Conservation (phyloP, 2,329 filamentous ascomycete species). For the Sarocladiaceae sp. region DNA sequence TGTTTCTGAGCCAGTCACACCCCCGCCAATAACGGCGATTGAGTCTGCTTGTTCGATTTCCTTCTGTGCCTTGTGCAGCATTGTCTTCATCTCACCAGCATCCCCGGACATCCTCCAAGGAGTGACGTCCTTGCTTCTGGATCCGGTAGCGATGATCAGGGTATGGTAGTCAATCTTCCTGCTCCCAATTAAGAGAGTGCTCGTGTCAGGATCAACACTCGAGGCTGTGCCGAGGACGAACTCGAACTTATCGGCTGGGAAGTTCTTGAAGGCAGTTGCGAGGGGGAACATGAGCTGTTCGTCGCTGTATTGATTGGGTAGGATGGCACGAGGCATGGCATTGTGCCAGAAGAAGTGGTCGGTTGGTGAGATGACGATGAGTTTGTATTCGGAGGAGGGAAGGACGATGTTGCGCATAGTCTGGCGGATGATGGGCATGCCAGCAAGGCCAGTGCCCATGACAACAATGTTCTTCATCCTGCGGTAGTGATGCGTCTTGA, state of each 20-base stretch:
- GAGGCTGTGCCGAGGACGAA: constrained; percentile 44
- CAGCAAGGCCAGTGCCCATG: constrained; percentile 41
- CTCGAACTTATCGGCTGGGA: constrained; percentile 41
- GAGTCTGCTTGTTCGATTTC: constrained; percentile 36
- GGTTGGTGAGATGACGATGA: constrained; percentile 40
- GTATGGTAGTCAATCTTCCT: constrained; percentile 41
- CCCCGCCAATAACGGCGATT: constrained; percentile 47
- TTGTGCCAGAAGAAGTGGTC: constrained; percentile 44
- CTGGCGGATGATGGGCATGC: constrained; percentile 43
- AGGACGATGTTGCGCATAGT: constrained; percentile 38
- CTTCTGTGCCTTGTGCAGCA: constrained; percentile 27
- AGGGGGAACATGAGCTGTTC: constrained; percentile 27
- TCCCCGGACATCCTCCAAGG: constrained; percentile 44
- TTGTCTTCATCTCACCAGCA: constrained; percentile 34
- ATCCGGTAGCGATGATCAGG: constrained; percentile 50
- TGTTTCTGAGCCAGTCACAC: constrained; percentile 43
- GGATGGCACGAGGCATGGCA: constrained; percentile 39
- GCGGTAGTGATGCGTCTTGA: neutral
- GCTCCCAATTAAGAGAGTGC: constrained; percentile 34
- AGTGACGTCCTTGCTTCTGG: constrained; percentile 33
- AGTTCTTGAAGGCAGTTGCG: constrained; percentile 40
- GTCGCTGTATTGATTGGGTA: constrained; percentile 40
- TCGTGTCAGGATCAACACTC: constrained; percentile 32
- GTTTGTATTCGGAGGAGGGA: constrained; percentile 32
- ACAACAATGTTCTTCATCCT: constrained; percentile 38